Evolutionary conservation across 495 filamentous ascomycete genomes (phyloP).

Genomic region (Penicillium paradoxum): DNA sequence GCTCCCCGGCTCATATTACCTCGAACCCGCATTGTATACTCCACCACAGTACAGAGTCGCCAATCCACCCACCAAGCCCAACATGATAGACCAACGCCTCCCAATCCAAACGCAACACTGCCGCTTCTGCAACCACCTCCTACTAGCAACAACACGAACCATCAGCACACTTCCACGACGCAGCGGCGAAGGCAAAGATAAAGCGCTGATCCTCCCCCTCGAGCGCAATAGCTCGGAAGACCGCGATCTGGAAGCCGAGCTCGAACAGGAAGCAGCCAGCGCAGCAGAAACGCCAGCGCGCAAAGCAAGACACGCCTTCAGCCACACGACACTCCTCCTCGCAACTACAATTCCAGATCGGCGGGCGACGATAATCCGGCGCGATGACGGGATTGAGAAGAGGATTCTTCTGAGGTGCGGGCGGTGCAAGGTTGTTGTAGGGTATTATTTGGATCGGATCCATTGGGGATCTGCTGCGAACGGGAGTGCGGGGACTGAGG

Average conservation of each 20-base stretch:
- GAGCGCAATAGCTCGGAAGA: slow-evolving; percentile 2
- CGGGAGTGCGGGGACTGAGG: slow-evolving; percentile 1
- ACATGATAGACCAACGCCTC: slow-evolving; percentile 16
- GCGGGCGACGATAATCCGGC: slow-evolving; percentile 50
- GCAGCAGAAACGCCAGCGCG: not conserved
- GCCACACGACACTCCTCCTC: slow-evolving; percentile 47
- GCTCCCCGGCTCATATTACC: not conserved
- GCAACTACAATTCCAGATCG: slow-evolving; percentile 44
- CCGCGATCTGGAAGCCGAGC: not conserved
- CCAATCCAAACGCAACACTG: slow-evolving; percentile 66
- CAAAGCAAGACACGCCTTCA: slow-evolving; percentile 1
- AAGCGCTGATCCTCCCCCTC: slow-evolving; percentile 26
- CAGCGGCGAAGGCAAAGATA: slow-evolving; percentile 21
- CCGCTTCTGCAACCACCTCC: slow-evolving; percentile 63
- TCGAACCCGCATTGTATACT: not conserved
- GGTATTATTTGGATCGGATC: slow-evolving; percentile 49
- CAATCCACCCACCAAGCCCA: not conserved
- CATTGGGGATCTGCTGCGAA: slow-evolving; percentile 25
- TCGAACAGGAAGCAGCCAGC: slow-evolving; percentile 7
- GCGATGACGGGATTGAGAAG: slow-evolving; percentile 73
- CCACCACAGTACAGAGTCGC: slow-evolving; percentile 2
- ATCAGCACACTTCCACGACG: slow-evolving; percentile 53
- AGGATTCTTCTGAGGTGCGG: slow-evolving; percentile 55
- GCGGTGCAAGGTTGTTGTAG: slow-evolving; percentile 59
- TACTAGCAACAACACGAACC: slow-evolving; percentile 59